Base-by-base conservation (phyloP, 257 asterid genomes). In the Ilex asprella region DNA sequence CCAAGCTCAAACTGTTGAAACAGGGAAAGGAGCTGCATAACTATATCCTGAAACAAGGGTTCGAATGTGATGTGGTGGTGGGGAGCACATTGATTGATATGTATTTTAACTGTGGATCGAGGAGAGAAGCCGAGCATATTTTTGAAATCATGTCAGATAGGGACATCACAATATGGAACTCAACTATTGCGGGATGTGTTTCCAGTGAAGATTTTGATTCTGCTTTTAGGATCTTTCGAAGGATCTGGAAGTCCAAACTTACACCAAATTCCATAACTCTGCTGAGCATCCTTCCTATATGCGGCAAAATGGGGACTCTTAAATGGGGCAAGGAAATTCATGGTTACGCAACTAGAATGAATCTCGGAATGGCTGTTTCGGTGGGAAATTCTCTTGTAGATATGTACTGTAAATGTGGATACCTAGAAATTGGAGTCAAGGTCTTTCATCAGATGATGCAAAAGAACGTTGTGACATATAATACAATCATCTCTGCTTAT, bases 381-480 rank as follows among this genome's bases (percentile, higher is more conserved):
- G 75, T 72, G 58, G 27, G 66, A 65, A 76, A 72, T 55, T 69
- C 76, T 4, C 59, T 76, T 6, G 49, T 76, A 12, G 78, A 76
- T 58, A 61, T 76, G 81, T 72, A 72, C 70, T 76, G 73, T 55
- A 72, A 76, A 69, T 76, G 78, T 12, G 81, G 81, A 50, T 62
- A 39, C 70, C 54, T 76, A 21, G 62, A 56, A 44, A 62, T 52
- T 49, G 78, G 81, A 30, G 62, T 65, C 39, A 76, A 69, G 68
- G 66, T 76, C 62, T 72, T 76, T 58, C 73, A 76, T 58, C 56
- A 31, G 30, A 72, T 69, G 78, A 50, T 13, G 70, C 73, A 69
- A 47, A 68, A 60, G 68, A 74, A 76, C 69, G 58, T 68, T 35
- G 61, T 68, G 27, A 64, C 78, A n/a, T 76, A 72, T 31, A 72